Base-by-base conservation (phyloP, 2,329 filamentous ascomycete species). In the Trichoderma polysporum region DNA sequence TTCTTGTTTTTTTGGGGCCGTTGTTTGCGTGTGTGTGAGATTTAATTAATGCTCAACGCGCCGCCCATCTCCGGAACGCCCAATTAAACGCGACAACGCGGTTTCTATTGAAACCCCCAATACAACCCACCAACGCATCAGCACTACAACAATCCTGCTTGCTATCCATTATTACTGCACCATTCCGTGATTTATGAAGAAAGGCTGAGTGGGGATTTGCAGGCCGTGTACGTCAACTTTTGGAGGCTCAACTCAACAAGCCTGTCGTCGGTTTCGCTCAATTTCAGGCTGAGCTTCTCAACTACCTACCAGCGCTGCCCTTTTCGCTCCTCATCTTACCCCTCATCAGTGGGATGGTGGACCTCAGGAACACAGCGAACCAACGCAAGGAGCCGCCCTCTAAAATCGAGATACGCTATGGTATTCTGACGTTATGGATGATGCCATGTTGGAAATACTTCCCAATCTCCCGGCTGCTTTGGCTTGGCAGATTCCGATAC, bases 51-150 rank as follows among this genome's bases (percentile, higher is more conserved):
- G 35, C 47, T 54, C 22, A 61, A 61, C 65, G 65, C 65, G 65
- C 50, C 39, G 49, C 58, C 41, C 22, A 52, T 49, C 45, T 56
- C 31, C 37, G 35, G 29, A 45, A 19, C 33, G 50, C 58, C 65
- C 65, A 66, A 66, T 66, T 47, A 66, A 62, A 66, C 65, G 65
- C 65, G 65, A 35, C 57, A 37, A 61, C 65, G 65, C 65, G 57
- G n/a, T 27, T 45, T 45, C 31, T 50, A 17, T 22, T 66, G 65
- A 66, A 66, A 66, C 62, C 53, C 62, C 53, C 31, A 33, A 54
- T 27, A 31, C 54, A 60, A 45, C 65, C 65, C 50, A 59, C 54
- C 53, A 50, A 35, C 35, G 29, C 35, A 66, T 65, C 50, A 65
- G 61, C 61, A 49, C 50, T 49, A 57, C 39, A 19, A 27, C 29